Evolutionary conservation across 2,329 filamentous ascomycete species (phyloP), one percentile per base, ranked within the genome.

Genomic region (Fusarium nodosum): DNA sequence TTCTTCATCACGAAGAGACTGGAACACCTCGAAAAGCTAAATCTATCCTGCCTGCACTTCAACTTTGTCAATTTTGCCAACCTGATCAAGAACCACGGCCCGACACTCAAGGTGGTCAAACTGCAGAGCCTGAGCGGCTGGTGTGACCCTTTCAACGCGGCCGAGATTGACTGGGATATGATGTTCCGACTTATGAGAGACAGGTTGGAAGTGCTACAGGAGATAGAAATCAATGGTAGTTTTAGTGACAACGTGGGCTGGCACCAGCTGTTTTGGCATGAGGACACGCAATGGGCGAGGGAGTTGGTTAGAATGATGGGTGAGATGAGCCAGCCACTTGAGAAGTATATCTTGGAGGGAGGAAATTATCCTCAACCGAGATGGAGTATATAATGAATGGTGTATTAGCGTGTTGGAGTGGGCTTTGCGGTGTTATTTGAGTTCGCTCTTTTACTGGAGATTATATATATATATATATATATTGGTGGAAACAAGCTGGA

Each of bases 1-100:
- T 73, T 74, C 30, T 63, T 64, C 16, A 63, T 64, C 16, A 72
- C 59, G 12, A 63, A 68, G 9, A 55, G 33, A 18, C 57, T 74
- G 13, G n/a, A n/a, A n/a, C 33, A 70, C 13, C 68, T 74, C 7
- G 61, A 74, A n/a, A 68, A 45, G 30, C 42, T 74, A 3, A 53
- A 70, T 12, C 36, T 74, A 3, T 57, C 45, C 18, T 51, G 63
- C 6, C 34, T 70, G 2, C 41, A 62, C 12, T 28, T 74, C 13
- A 54, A 54, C 15, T 61, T 73, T 26, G 65, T 68, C 31, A 64
- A 63, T 20, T 61, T 74, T 28, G 63, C 58, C 22, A 48, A 30
- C 3, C 68, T 74, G 7, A 56, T 74, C 36, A 50, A 28, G 18
- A 38, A 56, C 12, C 69, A 74, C 28, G 38, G 57, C 6, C 18